These are phyloP conservation scores for Cordyceps cicadae DNA, from an alignment of 2,329 filamentous ascomycete species.

Conservation along the genomic window DNA sequence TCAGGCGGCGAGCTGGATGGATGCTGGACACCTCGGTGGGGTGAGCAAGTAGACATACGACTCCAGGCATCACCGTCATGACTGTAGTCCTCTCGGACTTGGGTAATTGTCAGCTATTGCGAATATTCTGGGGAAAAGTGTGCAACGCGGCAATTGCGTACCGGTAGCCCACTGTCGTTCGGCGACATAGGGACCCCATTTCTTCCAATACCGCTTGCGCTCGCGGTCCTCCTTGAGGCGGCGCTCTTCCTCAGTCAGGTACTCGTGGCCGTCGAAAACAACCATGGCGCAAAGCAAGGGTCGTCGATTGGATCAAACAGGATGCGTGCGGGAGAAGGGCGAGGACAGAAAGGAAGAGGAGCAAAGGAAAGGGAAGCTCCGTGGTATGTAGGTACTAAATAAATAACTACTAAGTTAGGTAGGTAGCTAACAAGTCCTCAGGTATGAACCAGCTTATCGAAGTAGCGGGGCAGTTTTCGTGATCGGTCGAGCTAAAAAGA, in stretches of 20 bases:
- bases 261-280: conserved; percentile 78
- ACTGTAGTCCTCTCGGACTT: conserved; percentile 82
- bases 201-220: conserved; percentile 90
- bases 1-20: not conserved
- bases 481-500: conserved; percentile 1
- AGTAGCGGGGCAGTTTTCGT: conserved; percentile 9
- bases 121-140: not conserved
- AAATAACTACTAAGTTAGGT: no score
- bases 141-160: conserved; percentile 25
- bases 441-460: conserved; percentile 7
- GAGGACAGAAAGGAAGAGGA: not conserved
- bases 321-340: not conserved
- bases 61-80: conserved; percentile 92
- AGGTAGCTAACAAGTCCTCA: no score
- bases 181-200: conserved; percentile 89
- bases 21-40: not conserved
- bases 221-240: conserved; percentile 79
- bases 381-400: not conserved
- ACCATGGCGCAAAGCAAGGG: conserved; percentile 56
- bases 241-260: conserved; percentile 82
- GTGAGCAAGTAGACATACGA: conserved; percentile 46
- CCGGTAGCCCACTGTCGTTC: conserved; percentile 95
- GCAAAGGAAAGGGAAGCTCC: not conserved
- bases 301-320: not conserved
- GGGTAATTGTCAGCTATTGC: conserved; percentile 14